phyloP scores from a whole-genome alignment of 129 eudicot species.

The Escallonia herrerae region DNA sequence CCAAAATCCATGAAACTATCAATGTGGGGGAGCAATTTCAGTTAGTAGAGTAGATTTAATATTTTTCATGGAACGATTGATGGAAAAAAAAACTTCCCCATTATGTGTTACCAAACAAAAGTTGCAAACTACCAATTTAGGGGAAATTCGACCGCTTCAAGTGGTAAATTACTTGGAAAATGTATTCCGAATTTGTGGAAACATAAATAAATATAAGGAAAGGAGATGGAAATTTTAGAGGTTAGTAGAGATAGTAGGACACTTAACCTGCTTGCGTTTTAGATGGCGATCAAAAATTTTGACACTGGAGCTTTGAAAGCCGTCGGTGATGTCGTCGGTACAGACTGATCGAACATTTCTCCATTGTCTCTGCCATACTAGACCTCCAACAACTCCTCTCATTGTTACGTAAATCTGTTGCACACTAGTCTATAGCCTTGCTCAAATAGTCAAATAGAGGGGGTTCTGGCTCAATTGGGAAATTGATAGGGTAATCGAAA shows the following conservation, averaged over 20 bases:
- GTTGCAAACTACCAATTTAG: background rate
- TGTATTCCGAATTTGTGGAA: background rate
- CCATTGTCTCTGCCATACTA: background rate
- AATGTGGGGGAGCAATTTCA: too few species aligned
- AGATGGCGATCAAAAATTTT: constrained; percentile 77
- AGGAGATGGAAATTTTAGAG: background rate
- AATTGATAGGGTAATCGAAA: too few species aligned
- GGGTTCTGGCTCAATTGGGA: too few species aligned
- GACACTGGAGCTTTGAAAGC: constrained; percentile 37
- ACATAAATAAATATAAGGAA: too few species aligned
- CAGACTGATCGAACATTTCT: constrained; percentile 32
- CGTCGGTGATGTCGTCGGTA: constrained; percentile 16
- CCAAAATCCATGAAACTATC: too few species aligned
- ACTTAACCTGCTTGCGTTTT: constrained; percentile 64
- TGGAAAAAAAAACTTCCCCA: too few species aligned
- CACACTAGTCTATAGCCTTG: background rate
- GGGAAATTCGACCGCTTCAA: background rate
- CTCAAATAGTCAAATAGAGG: too few species aligned
- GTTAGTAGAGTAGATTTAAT: too few species aligned
- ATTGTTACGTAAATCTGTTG: background rate
- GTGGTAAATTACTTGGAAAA: too few species aligned
- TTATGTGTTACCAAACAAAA: too few species aligned
- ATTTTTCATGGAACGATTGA: too few species aligned
- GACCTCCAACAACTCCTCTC: background rate
- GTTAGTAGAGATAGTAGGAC: too few species aligned